Conservation (phyloP, 2,329 filamentous ascomycete genomes). For the Sarocladiaceae sp. region DNA sequence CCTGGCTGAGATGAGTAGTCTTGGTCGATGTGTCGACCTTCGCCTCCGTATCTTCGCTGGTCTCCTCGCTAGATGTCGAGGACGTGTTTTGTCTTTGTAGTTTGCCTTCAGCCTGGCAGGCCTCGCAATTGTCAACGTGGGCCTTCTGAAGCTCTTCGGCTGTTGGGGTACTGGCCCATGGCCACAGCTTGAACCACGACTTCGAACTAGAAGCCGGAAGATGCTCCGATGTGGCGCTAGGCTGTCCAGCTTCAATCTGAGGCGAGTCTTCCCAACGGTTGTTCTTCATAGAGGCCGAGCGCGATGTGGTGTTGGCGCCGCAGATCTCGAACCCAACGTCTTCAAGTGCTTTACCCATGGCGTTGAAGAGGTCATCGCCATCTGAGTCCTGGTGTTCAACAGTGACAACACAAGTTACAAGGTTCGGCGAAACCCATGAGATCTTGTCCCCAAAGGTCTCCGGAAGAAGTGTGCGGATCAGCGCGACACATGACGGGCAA, state of each 20-base stretch:
- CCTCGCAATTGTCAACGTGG: constrained; percentile 34
- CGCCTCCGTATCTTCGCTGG: background rate
- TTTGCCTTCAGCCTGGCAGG: constrained; percentile 23
- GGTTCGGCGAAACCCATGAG: constrained; percentile 62
- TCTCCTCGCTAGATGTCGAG: background rate
- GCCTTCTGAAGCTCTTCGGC: constrained; percentile 18
- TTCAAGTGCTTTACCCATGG: constrained; percentile 45
- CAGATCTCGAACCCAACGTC: constrained; percentile 56
- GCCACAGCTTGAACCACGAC: constrained; percentile 2
- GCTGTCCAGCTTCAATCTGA: background rate
- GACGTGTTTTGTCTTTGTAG: background rate
- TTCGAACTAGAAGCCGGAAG: background rate
- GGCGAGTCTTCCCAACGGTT: constrained; percentile 17
- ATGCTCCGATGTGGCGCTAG: background rate
- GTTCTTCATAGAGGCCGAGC: constrained; percentile 21
- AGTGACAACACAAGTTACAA: constrained; percentile 66
- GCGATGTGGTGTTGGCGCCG: constrained; percentile 36
- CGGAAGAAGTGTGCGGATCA: constrained; percentile 57
- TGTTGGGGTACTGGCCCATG: constrained; percentile 25
- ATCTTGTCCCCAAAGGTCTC: constrained; percentile 40
- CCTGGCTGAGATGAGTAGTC: too few relatives aligned
- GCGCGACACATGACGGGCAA: constrained; percentile 68
- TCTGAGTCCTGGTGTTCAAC: constrained; percentile 46
- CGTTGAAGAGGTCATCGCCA: constrained; percentile 34
- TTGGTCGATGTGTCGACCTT: background rate